Base-by-base conservation (phyloP, 2,329 filamentous ascomycete genomes). In the Penicillium griseofulvum region DNA sequence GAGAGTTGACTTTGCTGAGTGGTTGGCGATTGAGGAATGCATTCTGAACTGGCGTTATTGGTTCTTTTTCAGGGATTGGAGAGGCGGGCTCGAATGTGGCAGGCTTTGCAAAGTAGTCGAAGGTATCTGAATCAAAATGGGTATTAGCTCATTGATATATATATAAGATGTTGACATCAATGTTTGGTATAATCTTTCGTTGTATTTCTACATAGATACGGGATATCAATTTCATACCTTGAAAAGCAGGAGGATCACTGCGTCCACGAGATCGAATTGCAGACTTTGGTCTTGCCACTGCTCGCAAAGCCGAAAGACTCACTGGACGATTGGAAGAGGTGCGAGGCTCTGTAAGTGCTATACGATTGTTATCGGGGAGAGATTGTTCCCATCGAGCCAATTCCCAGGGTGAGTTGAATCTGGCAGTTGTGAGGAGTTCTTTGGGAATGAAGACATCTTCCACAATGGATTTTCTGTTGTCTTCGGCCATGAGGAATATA, bases 381-480 rank as follows among this genome's bases (percentile, higher is more conserved):
- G 56, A 55, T 24, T 62, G 56, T 41, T 62, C 60, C 60, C 60
- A 62, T 49, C 56, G 56, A 19, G 49, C 49, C 34, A 55, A 34
- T 41, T 62, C 60, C 58, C 56, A 61, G 17, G 58, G 58, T 8
- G 60, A 62, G 47, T 52, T 46, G 54, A 62, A 62, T 37, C 56
- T 62, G 33, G 60, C 60, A 9, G 60, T 59, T 8, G 58, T 39
- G 8, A 62, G 48, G 16, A 62, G 59, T 16, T 54, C 54, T 29
- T 56, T 62, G 14, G 60, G 60, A 26, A 62, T 54, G 38, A 52
- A 49, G 17, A 62, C 56, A 33, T 62, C 60, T 51, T 62, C 60
- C 52, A 62, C 58, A 39, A 58, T 55, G 36, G 58, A 61, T 29
- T 43, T 51, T 39, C 49, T 52, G 33, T n/a, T 52, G 9, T 43